phyloP scores from a whole-genome alignment of 495 filamentous ascomycete genomes.

The Daldinia bambusicola region DNA sequence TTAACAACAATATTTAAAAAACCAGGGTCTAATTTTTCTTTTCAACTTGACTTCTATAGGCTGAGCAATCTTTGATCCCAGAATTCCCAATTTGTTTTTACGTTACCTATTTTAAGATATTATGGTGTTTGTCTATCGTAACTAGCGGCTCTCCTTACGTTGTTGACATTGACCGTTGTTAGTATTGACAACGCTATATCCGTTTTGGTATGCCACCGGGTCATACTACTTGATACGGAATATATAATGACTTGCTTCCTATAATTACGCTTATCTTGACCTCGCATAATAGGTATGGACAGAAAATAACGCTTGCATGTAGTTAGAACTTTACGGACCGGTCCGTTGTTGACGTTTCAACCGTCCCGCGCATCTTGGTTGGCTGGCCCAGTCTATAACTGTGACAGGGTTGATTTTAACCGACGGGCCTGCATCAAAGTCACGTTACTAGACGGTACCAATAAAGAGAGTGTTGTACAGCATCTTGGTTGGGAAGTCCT shows the following conservation, averaged over 20 bases:
- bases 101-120: neutral
- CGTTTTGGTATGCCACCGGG: constrained; percentile 20
- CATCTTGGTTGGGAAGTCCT: constrained; percentile 22
- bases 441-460: constrained; percentile 39
- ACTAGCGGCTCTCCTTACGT: neutral
- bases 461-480: constrained; percentile 32
- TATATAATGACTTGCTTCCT: constrained; percentile 14
- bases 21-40: neutral
- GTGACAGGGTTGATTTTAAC: constrained; percentile 39
- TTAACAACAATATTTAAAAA: neutral
- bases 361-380: constrained; percentile 16
- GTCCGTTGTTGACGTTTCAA: constrained; percentile 26
- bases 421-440: constrained; percentile 37
- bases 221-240: constrained; percentile 29
- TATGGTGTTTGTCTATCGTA: constrained; percentile 18
- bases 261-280: constrained; percentile 33
- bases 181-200: constrained; percentile 13
- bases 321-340: constrained; percentile 16
- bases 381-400: constrained; percentile 27
- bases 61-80: constrained; percentile 14
- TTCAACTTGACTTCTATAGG: constrained; percentile 17
- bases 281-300: neutral
- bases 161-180: constrained; percentile 3
- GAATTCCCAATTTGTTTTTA: neutral
- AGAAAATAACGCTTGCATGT: constrained; percentile 3